Conservation (phyloP, 768 basidiomycete genomes). For the Termitomyces sp. region DNA sequence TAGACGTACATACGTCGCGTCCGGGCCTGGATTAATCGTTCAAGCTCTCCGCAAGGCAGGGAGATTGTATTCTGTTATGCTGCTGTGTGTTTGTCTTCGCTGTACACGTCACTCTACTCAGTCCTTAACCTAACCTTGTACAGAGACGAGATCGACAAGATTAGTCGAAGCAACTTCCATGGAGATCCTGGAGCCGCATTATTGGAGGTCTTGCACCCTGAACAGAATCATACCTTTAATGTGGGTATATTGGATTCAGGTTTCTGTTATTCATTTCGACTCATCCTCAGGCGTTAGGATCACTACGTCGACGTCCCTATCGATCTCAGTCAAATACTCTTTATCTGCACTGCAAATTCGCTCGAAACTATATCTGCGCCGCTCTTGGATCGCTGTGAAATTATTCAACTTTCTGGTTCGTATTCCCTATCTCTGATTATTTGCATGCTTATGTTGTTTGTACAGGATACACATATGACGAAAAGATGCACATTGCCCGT, state of each 20-base stretch:
- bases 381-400: slow-evolving; percentile 85
- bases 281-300: slow-evolving; percentile 45
- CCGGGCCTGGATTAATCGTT: slow-evolving; percentile 80
- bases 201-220: slow-evolving; percentile 90
- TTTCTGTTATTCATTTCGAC: neutral
- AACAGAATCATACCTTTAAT: slow-evolving; percentile 85
- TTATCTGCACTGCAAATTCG: slow-evolving; percentile 90
- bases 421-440: neutral
- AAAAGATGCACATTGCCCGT: slow-evolving; percentile 87
- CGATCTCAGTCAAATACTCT: slow-evolving; percentile 84
- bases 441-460: neutral
- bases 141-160: slow-evolving; percentile 90
- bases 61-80: slow-evolving; percentile 72
- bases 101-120: slow-evolving; percentile 6
- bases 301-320: slow-evolving; percentile 90
- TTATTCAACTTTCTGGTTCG: slow-evolving; percentile 75
- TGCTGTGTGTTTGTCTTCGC: slow-evolving; percentile 42
- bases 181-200: slow-evolving; percentile 91
- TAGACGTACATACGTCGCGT: slow-evolving; percentile 83
- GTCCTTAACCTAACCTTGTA: neutral
- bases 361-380: slow-evolving; percentile 88
- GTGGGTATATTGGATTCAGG: slow-evolving; percentile 31
- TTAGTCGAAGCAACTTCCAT: slow-evolving; percentile 83
- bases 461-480: slow-evolving; percentile 79
- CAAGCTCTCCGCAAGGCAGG: slow-evolving; percentile 86